Percentiles rank a stretch among this genome's conserved stretches.
Evolutionary conservation across 2,329 filamentous ascomycete species (phyloP).

Genomic region (Nothophaeocryptopus gaeumannii): DNA sequence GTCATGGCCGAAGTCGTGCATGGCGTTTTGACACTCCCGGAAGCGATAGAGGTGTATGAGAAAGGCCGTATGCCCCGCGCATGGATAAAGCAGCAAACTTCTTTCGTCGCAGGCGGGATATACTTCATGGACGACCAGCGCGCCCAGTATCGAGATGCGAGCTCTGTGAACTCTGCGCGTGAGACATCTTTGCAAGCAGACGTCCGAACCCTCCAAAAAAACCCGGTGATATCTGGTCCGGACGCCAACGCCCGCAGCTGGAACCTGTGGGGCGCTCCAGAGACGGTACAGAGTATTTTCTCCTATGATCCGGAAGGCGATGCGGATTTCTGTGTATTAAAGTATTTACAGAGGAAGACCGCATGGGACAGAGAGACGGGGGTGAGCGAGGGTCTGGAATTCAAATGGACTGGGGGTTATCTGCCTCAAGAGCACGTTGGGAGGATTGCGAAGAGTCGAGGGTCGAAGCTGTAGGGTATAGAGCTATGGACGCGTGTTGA

Average conservation of each 20-base stretch:
- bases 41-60: slow-evolving; percentile 41
- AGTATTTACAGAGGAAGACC: slow-evolving; percentile 24
- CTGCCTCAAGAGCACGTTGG: slow-evolving; percentile 23
- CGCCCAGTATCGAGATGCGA: slow-evolving; percentile 14
- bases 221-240: too few species aligned
- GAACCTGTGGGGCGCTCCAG: slow-evolving; percentile 40
- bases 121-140: slow-evolving; percentile 35
- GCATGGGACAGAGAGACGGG: slow-evolving; percentile 30
- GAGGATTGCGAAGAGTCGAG: slow-evolving; percentile 17
- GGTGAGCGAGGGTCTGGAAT: slow-evolving; percentile 28
- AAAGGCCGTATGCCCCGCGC: slow-evolving; percentile 42
- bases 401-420: slow-evolving; percentile 37
- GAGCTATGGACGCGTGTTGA: background rate
- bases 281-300: slow-evolving; percentile 36
- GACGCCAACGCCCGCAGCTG: slow-evolving; percentile 33
- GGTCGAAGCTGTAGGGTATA: slow-evolving; percentile 15
- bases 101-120: slow-evolving; percentile 35
- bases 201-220: too few species aligned
- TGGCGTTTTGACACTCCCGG: slow-evolving; percentile 33
- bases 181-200: slow-evolving; percentile 25
- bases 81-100: slow-evolving; percentile 42
- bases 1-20: slow-evolving; percentile 37
- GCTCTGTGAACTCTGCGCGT: slow-evolving; percentile 6
- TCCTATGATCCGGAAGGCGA: slow-evolving; percentile 40
- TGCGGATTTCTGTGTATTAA: slow-evolving; percentile 32